Base-by-base conservation (phyloP, 768 basidiomycete genomes). In the Amanita brunnescens region DNA sequence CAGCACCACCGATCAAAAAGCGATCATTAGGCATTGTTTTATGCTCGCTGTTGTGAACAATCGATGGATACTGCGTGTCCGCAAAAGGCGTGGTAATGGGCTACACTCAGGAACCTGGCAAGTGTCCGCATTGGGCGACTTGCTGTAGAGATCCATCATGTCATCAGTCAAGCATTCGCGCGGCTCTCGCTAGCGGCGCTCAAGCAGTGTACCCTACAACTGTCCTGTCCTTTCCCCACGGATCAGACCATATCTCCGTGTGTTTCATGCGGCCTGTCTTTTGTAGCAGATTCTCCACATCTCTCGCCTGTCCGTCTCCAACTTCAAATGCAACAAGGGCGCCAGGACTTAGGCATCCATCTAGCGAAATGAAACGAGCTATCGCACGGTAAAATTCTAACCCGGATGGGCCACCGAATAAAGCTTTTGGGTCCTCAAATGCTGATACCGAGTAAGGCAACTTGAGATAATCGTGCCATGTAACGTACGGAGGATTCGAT, bases 401-500 rank as follows among this genome's bases (percentile, higher is more conserved):
- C 9, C 70, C 70, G 35, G 75, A 68, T 18, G 72, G 73, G 47
- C 89, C 91, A 18, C 89, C 92, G 38, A 92, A 73, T 20, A 97
- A 77, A 9, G 94, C 94, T 13, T 70, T 73, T 7, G 75, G 79
- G 67, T 94, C 91, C 66, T 98, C 95, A 62, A 79, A 88, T 47
- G 78, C 71, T 46, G 69, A 77, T 48, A 97, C 93, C 43, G 81
- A 83, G n/a, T 61, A 54, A 6, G 85, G 77, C 30, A 97, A 75
- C 20, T 59, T 47, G 38, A 77, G 66, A 61, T 83, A 94, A 53
- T 86, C 83, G 34, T 66, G 57, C 55, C 64, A 73, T 33, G 91
- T 73, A 57, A 97, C 87, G 67, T 96, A 97, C 8, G 91, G 87
- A 21, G 88, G 87, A 67, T 93, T 94, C 13, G 84, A 79, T 9